Conservation (phyloP, 768 basidiomycete genomes). For the Amanita muscaria region DNA sequence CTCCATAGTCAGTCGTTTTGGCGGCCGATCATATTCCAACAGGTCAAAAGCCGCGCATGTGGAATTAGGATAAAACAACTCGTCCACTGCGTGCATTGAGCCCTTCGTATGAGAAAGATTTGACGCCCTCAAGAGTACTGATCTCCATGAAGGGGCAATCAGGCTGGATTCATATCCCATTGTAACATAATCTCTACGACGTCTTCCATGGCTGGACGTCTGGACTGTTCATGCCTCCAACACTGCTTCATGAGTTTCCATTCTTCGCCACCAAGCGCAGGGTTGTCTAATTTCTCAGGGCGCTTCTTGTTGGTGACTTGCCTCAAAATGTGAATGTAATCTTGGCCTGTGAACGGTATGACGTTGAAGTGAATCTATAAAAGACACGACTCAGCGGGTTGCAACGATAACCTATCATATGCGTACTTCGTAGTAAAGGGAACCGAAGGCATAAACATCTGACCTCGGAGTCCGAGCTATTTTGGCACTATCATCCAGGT, state of each 20-base stretch:
- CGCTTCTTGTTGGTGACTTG: background rate
- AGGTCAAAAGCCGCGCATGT: too few relatives aligned
- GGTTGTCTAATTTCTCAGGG: background rate
- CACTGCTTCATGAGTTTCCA: background rate
- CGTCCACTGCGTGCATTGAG: too few relatives aligned
- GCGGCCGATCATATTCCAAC: too few relatives aligned
- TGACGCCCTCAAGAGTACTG: too few relatives aligned
- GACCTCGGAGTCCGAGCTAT: background rate
- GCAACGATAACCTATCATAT: background rate
- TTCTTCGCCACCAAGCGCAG: background rate
- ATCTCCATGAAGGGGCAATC: too few relatives aligned
- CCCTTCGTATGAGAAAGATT: too few relatives aligned
- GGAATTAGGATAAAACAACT: too few relatives aligned
- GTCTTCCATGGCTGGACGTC: slow-evolving; percentile 1
- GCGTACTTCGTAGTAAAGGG: background rate
- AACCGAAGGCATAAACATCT: background rate
- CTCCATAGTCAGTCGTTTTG: too few relatives aligned
- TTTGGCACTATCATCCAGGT: background rate
- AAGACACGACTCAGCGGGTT: too few relatives aligned
- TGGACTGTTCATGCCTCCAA: background rate
- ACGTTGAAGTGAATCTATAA: background rate
- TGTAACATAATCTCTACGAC: background rate
- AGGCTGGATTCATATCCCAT: background rate
- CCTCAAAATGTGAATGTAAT: background rate
- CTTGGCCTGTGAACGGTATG: background rate